Conservation (phyloP, 2,329 filamentous ascomycete genomes). For the Monosporascus sp. region DNA sequence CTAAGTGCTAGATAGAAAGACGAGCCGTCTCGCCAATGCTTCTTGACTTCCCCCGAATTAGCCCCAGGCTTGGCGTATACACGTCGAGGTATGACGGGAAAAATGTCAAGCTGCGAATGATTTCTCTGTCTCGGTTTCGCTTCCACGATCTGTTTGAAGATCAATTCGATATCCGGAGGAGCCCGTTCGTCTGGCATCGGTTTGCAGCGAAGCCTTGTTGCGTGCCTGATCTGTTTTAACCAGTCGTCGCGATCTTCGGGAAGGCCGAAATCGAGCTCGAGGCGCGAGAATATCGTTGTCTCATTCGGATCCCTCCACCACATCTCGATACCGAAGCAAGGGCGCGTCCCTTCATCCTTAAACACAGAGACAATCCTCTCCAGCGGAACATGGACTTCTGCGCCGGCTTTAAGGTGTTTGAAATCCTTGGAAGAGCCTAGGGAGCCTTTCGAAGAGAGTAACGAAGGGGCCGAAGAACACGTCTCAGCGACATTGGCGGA, state of each 20-base stretch:
- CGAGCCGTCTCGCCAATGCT: conserved; percentile 40
- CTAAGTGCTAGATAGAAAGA: conserved; percentile 52
- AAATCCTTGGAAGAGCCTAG: conserved; percentile 19
- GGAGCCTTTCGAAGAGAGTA: conserved; percentile 16
- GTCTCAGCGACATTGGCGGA: conserved; percentile 26
- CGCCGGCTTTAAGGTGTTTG: conserved; percentile 12
- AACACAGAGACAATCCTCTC: conserved; percentile 48
- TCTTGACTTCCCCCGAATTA: conserved; percentile 38
- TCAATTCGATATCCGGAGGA: conserved; percentile 41
- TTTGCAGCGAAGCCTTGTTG: conserved; percentile 26
- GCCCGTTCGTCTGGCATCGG: conserved; percentile 31
- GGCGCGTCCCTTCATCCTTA: conserved; percentile 43
- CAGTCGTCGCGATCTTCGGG: conserved; percentile 46
- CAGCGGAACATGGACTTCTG: conserved; percentile 41
- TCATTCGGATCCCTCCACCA: conserved; percentile 49
- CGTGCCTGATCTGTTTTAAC: conserved; percentile 41
- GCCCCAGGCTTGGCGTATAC: conserved; percentile 35
- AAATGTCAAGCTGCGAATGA: conserved; percentile 37
- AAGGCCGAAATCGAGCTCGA: conserved; percentile 44
- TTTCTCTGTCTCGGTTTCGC: conserved; percentile 35
- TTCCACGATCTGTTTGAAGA: conserved; percentile 43
- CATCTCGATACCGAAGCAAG: conserved; percentile 48
- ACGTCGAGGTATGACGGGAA: conserved; percentile 47
- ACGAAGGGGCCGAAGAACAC: conserved; percentile 25
- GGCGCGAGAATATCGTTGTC: conserved; percentile 40